phyloP scores from a whole-genome alignment of 306 rosid genomes.

The Citrullus mucosospermus region DNA sequence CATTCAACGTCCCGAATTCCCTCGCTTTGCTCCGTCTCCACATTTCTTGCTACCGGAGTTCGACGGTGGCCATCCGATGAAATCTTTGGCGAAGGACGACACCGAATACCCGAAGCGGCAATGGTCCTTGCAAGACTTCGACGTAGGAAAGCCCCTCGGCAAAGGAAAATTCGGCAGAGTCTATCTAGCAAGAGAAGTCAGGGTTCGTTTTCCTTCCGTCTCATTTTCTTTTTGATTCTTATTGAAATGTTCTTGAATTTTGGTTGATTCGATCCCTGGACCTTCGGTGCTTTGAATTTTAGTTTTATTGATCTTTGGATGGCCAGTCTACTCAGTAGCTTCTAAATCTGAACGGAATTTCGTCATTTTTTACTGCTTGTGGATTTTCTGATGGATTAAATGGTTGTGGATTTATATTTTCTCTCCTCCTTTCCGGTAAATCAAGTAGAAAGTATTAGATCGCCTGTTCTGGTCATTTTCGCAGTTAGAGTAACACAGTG shows the following conservation, averaged over 20 bases:
- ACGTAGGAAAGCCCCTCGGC: slow-evolving; percentile 81
- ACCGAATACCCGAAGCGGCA: slow-evolving; percentile 13
- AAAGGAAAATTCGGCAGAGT: slow-evolving; percentile 84
- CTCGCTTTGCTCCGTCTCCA: background rate
- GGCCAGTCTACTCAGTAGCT: background rate
- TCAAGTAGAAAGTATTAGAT: background rate
- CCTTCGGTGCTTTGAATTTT: background rate
- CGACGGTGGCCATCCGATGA: slow-evolving; percentile 6
- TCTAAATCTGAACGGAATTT: background rate
- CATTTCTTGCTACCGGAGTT: background rate
- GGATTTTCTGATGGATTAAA: background rate
- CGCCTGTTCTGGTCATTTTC: background rate
- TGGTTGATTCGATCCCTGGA: background rate
- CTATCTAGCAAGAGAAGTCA: slow-evolving; percentile 62
- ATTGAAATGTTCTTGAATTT: background rate
- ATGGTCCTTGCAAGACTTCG: slow-evolving; percentile 65
- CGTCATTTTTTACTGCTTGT: background rate
- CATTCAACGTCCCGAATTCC: background rate
- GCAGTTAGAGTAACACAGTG: background rate
- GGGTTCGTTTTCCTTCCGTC: slow-evolving; percentile 19
- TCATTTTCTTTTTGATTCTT: slow-evolving; percentile 4
- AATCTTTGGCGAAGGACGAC: background rate
- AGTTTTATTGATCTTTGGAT: background rate
- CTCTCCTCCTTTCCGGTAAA: background rate
- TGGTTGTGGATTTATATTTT: background rate